phyloP scores from a whole-genome alignment of 2,329 filamentous ascomycete species.

The Teratosphaeria gauchensis region DNA sequence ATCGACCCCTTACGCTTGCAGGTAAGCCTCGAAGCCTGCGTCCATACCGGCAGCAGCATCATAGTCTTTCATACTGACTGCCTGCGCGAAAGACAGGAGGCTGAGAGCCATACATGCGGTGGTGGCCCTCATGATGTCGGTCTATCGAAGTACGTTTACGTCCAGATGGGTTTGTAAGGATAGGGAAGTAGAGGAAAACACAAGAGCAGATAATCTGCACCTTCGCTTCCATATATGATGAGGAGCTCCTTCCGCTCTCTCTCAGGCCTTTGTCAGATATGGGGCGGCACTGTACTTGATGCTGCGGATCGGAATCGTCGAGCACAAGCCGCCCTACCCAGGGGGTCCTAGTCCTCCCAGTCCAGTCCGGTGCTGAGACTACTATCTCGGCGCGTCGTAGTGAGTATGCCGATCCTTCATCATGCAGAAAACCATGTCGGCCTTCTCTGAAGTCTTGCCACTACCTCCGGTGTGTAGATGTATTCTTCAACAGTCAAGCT shows the following conservation, averaged over 20 bases:
- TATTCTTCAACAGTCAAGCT: no score
- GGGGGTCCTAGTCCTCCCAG: no score
- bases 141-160: not conserved
- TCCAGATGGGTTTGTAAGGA: not conserved
- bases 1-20: not conserved
- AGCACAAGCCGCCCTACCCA: not conserved
- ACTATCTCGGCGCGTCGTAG: no score
- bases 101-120: not conserved
- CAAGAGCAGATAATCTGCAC: not conserved
- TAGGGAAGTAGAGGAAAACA: not conserved
- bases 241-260: not conserved
- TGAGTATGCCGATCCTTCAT: no score
- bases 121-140: not conserved
- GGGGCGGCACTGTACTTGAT: not conserved
- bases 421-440: no score
- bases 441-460: no score
- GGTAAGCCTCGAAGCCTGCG: not conserved
- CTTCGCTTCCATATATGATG: not conserved
- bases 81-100: not conserved
- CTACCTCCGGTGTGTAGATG: no score
- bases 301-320: not conserved
- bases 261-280: not conserved
- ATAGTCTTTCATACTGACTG: not conserved
- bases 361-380: no score
- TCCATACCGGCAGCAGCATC: not conserved